Percentiles rank a stretch among this genome's conserved stretches.
Conservation (phyloP, 2,329 filamentous ascomycete genomes). For the Alternaria tenuissima region DNA sequence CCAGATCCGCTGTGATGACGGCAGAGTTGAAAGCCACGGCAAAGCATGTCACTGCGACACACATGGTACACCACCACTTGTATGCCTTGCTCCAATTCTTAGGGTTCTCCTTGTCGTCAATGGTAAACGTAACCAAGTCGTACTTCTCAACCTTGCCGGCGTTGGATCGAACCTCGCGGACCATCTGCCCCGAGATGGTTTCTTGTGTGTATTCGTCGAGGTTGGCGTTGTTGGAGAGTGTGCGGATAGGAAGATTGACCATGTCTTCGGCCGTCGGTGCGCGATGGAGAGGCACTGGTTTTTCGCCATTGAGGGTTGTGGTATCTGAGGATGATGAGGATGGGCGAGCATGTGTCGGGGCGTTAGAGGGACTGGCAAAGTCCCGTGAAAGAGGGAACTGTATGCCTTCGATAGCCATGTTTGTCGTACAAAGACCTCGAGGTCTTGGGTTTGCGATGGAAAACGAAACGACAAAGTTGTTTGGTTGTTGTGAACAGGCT, state of each 20-base stretch:
- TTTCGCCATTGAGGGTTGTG: constrained; percentile 20
- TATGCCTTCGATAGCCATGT: constrained; percentile 29
- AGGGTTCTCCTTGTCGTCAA: constrained; percentile 77
- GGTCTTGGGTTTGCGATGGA: background rate
- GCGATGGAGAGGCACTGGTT: constrained; percentile 23
- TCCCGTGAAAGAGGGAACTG: constrained; percentile 20
- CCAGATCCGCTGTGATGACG: constrained; percentile 80
- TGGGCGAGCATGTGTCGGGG: constrained; percentile 15
- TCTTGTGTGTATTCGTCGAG: constrained; percentile 73
- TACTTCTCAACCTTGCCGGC: constrained; percentile 60
- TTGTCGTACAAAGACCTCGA: background rate
- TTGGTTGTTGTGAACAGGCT: background rate
- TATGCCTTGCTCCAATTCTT: constrained; percentile 83
- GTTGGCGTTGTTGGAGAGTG: constrained; percentile 62
- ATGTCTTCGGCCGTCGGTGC: constrained; percentile 52
- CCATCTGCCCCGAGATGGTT: constrained; percentile 68
- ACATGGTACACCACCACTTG: constrained; percentile 85
- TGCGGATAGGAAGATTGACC: constrained; percentile 70
- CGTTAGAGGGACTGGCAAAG: constrained; percentile 15
- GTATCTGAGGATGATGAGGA: constrained; percentile 24
- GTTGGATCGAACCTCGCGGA: constrained; percentile 63
- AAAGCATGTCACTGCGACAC: constrained; percentile 69
- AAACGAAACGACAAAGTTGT: background rate
- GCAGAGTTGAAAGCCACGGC: constrained; percentile 65
- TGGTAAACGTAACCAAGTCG: constrained; percentile 74